Evolutionary conservation across 805 yeast genomes (phyloP).

Genomic region (Cyberlindnera japonica): DNA sequence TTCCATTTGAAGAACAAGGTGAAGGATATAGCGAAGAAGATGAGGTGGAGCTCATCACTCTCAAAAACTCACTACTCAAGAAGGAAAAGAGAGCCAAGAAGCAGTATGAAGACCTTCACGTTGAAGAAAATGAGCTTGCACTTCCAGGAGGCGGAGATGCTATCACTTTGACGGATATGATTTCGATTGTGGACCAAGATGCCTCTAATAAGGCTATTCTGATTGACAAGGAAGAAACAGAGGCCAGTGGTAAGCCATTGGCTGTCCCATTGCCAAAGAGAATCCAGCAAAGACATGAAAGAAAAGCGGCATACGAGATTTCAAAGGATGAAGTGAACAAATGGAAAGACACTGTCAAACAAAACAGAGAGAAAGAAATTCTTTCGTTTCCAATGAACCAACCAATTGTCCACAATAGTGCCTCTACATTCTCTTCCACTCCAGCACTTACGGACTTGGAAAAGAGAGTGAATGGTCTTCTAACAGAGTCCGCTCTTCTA

Average conservation of each 20-base stretch:
- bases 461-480: slow-evolving; percentile 52
- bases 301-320: slow-evolving; percentile 86
- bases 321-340: slow-evolving; percentile 81
- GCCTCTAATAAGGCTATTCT: slow-evolving; percentile 48
- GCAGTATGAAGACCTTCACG: slow-evolving; percentile 48
- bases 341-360: slow-evolving; percentile 83
- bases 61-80: slow-evolving; percentile 35
- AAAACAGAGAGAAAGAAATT: slow-evolving; percentile 81
- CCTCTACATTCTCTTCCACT: slow-evolving; percentile 53
- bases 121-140: slow-evolving; percentile 65
- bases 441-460: slow-evolving; percentile 56
- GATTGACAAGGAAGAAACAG: slow-evolving; percentile 33
- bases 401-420: slow-evolving; percentile 39
- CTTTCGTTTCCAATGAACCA: slow-evolving; percentile 69
- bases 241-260: slow-evolving; percentile 45
- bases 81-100: slow-evolving; percentile 40
- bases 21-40: slow-evolving; percentile 38
- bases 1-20: slow-evolving; percentile 41
- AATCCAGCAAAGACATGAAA: slow-evolving; percentile 78
- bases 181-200: slow-evolving; percentile 56
- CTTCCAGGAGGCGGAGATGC: slow-evolving; percentile 59
- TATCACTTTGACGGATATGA: slow-evolving; percentile 70
- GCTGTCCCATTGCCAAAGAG: slow-evolving; percentile 83
- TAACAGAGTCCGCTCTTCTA: slow-evolving; percentile 60
- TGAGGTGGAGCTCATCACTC: slow-evolving; percentile 51